phyloP scores from a whole-genome alignment of 345 rosid species.

The Aegle marmelos region DNA sequence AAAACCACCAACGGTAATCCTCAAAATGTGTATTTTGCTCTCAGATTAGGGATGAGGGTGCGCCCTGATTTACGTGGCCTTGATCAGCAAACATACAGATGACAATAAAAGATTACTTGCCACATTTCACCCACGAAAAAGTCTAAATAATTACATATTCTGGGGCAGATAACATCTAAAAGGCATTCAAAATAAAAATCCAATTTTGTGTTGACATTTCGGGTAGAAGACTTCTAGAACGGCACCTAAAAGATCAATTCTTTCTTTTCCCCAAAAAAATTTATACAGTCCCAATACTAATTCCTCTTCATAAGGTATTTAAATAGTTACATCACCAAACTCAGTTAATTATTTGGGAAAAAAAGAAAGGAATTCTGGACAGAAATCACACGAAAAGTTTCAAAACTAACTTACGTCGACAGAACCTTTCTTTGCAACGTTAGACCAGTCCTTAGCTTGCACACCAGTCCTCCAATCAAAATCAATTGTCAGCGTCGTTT shows the following conservation, averaged over 20 bases:
- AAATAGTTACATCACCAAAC: neutral
- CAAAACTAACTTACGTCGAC: conserved; percentile 57
- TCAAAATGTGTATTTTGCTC: neutral
- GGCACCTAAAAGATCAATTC: neutral
- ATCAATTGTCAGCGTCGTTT: conserved; percentile 54
- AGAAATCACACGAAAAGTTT: neutral
- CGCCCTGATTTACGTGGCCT: neutral
- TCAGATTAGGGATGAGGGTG: neutral
- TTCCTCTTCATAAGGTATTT: neutral
- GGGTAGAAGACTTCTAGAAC: neutral
- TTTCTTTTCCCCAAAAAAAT: neutral
- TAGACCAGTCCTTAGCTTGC: conserved; percentile 76
- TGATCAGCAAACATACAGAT: neutral
- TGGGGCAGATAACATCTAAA: neutral
- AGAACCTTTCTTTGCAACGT: conserved; percentile 86
- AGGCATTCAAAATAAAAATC: neutral
- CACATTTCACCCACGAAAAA: neutral
- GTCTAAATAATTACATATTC: neutral
- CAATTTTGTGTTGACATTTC: too few species aligned
- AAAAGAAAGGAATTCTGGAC: neutral
- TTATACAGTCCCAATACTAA: neutral
- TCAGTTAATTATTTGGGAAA: neutral
- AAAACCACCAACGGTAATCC: neutral
- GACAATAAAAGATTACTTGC: neutral
- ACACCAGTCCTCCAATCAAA: conserved; percentile 91